Base-by-base conservation (phyloP, 768 basidiomycete species). In the Exsudoporus frostii region DNA sequence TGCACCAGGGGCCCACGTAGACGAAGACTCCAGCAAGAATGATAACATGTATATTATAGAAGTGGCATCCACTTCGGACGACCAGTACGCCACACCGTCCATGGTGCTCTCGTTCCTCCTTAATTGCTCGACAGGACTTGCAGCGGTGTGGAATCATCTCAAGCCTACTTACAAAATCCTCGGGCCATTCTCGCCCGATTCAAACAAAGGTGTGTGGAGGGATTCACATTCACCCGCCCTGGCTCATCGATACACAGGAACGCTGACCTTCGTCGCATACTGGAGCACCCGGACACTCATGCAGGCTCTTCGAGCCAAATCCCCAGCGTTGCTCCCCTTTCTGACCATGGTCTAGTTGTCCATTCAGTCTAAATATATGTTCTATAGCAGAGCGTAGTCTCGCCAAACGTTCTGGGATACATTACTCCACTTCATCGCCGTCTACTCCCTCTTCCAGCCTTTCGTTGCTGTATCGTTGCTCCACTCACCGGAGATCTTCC, bases 41-140 rank as follows among this genome's bases (percentile, higher is more conserved):
- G 76, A 79, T 57, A 82, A 76, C 45, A 92, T 92, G 84, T 91
- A 84, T 66, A 82, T 89, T 53, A 71, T 92, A 17, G 83, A 91
- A 63, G 85, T 86, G 6, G 81, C 77, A 0, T 63, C 74, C 17
- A 76, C 67, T 15, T 61, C 72, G 29, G 80, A 82, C 42, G 81
- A 81, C 59, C 78, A 74, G 69, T 70, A 62, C 20, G 69, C 50
- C 30, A 45, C 25, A 30, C n/a, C 14, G 25, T 38, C 29, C 34
- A 11, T 43, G 15, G 8, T 22, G 11, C 41, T 43, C 30, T 13
- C 4, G 24, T 29, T 19, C 22, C 6, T 40, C 29, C 50, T 63
- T 39, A 54, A 36, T 20, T 14, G 5, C 38, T 45, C 46, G 17
- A 45, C 44, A 59, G 56, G 36, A 17, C 42, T 9, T 46, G 53